These are phyloP conservation scores for Friedmanniomyces simplex DNA, from an alignment of 495 filamentous ascomycete species.

Conservation along the genomic window DNA sequence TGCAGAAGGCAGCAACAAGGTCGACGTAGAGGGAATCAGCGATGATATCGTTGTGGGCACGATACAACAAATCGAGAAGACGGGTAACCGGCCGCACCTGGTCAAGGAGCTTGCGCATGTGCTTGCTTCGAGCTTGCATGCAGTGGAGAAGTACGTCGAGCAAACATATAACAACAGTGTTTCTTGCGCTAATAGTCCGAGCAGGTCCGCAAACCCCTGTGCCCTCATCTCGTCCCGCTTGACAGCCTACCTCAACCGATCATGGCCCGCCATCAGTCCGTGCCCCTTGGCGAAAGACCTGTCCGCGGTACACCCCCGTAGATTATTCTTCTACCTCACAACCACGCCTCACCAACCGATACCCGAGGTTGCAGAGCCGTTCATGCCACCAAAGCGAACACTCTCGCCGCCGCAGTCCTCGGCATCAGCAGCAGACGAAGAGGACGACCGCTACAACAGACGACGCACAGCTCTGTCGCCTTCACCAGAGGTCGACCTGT, in stretches of 20 bases:
- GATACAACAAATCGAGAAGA: conserved; percentile 81
- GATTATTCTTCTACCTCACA: conserved; percentile 92
- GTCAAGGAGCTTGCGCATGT: conserved; percentile 88
- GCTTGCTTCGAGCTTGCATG: conserved; percentile 62
- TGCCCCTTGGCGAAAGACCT: conserved; percentile 91
- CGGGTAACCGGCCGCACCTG: conserved; percentile 83
- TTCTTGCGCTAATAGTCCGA: conserved; percentile 1
- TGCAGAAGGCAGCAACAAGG: conserved; percentile 41
- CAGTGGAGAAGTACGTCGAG: conserved; percentile 75
- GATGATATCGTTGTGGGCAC: conserved; percentile 93
- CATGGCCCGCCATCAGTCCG: conserved; percentile 69
- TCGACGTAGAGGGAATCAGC: conserved; percentile 81
- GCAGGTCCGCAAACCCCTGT: conserved; percentile 86
- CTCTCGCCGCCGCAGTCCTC: conserved; percentile 82
- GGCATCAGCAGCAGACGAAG: conserved; percentile 57
- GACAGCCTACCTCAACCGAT: conserved; percentile 75
- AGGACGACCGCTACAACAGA: conserved; percentile 40
- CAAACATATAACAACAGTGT: neutral
- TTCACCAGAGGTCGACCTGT: conserved; percentile 88
- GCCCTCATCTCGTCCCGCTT: conserved; percentile 91
- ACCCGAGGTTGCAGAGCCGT: conserved; percentile 43
- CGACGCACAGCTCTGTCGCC: conserved; percentile 68
- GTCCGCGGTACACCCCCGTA: conserved; percentile 80
- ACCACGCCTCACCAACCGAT: conserved; percentile 73
- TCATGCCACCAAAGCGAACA: conserved; percentile 40